These are phyloP conservation scores for Leccinum variicolor DNA, from an alignment of 768 basidiomycete species.

Conservation along the genomic window DNA sequence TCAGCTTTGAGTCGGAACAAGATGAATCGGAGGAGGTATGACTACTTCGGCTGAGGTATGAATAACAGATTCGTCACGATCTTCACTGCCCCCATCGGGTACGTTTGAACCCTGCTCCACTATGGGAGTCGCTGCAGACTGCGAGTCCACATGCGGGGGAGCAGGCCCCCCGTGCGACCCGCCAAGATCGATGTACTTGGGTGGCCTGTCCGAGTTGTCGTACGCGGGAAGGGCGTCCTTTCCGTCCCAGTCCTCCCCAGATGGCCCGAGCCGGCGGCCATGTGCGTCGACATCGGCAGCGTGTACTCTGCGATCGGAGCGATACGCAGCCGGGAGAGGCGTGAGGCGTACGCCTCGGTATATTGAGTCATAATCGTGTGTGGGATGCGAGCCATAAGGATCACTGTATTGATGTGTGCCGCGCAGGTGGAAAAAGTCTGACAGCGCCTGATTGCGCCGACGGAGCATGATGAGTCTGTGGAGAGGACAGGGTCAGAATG, in stretches of 20 bases:
- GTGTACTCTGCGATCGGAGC: constrained; percentile 22
- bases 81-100: not conserved
- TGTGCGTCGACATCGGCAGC: constrained; percentile 38
- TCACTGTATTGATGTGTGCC: not conserved
- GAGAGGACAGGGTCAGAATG: constrained; percentile 1
- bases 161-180: constrained; percentile 1
- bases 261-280: constrained; percentile 36
- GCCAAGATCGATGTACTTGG: constrained; percentile 38
- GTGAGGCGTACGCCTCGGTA: constrained; percentile 17
- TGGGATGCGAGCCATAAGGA: constrained; percentile 3
- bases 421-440: constrained; percentile 21
- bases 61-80: not conserved
- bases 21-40: not conserved
- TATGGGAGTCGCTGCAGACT: not conserved
- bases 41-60: not conserved
- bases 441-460: constrained; percentile 13
- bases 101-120: constrained; percentile 1
- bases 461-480: constrained; percentile 23
- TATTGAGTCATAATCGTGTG: constrained; percentile 2
- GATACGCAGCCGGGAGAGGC: constrained; percentile 21
- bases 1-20: constrained; percentile 7
- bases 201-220: constrained; percentile 42
- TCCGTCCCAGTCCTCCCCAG: constrained; percentile 34
- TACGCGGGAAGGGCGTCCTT: constrained; percentile 51
- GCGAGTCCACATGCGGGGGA: not conserved